Base-by-base conservation (phyloP, 257 asterid genomes). In the Lithospermum erythrorhizon region DNA sequence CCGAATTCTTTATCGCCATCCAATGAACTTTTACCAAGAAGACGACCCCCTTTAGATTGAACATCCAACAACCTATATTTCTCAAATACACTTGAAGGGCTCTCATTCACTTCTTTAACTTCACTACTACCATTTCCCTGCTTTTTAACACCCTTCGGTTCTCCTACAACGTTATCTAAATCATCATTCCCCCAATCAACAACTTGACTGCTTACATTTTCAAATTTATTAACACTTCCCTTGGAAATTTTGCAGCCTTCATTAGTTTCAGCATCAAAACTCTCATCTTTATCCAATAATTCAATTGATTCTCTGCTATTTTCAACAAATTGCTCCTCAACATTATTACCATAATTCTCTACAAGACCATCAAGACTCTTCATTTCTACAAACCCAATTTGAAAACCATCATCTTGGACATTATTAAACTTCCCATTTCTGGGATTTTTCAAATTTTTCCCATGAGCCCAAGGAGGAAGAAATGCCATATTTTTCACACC, bases 391-490 rank as follows among this genome's bases (percentile, higher is more conserved):
- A 57, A 59, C 5, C 65, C 37, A 59, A 60, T 65, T 62, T 19
- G 55, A 67, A 10, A 24, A 5, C 4, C 9, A 2, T 56, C 49
- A 41, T 32, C 65, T 61, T 68, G 79, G 55, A 75, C 53, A 69
- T 25, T 69, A 32, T n/a, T n/a, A n/a, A 66, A 47, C 37, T 55
- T 72, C 29, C 77, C 49, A 15, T 52, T 67, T 56, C 72, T 73
- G 52, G 71, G 69, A 57, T n/a, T n/a, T 24, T 24, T 24, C 27
- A 4, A 24, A 2, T 64, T 68, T 14, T 70, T 72, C 52, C 89
- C 95, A 64, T 79, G 95, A 70, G 54, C 75, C 98, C 94, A 85
- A 62, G 95, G 89, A 62, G 96, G 85, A 47, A 71, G 76, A 71
- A 18, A 65, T n/a, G 73, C 72, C 65, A 67, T 85, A 27, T 51